Evolutionary conservation across 2,329 filamentous ascomycete genomes (phyloP), one percentile per base, ranked within the genome.

Genomic region (Penicillium palitans): DNA sequence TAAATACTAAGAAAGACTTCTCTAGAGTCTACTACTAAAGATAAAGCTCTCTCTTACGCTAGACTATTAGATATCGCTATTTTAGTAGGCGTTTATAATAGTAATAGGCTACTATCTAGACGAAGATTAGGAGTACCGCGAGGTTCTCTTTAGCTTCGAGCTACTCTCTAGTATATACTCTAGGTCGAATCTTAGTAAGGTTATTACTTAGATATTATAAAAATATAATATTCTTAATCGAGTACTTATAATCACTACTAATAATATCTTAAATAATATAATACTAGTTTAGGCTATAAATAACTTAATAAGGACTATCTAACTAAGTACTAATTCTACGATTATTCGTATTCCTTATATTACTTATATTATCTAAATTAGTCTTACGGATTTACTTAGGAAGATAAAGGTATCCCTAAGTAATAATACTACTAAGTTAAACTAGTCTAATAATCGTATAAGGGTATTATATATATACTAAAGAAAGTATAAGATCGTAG

Each of bases 311-410:
- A n/a, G n/a, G n/a, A n/a, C n/a, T n/a, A n/a, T n/a, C n/a, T n/a
- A n/a, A n/a, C n/a, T n/a, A n/a, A n/a, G n/a, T n/a, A n/a, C n/a
- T n/a, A n/a, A n/a, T n/a, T n/a, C n/a, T n/a, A n/a, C n/a, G n/a
- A n/a, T n/a, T n/a, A n/a, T n/a, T n/a, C n/a, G n/a, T n/a, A n/a
- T n/a, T n/a, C n/a, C n/a, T n/a, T n/a, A n/a, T n/a, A n/a, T n/a
- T n/a, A n/a, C n/a, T n/a, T n/a, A n/a, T n/a, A n/a, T 46, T 27
- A 53, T 53, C 24, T 25, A 53, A 25, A 33, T 52, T 9, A 52
- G 39, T 19, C 37, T 52, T 35, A 44, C 10, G 2, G 19, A 53
- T 19, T 24, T 53, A 19, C 21, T 53, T 46, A 19, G 31, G 19
- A 35, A 44, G 24, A 53, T 53, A n/a, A 52, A 52, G 25, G 29